Percentiles rank a stretch among this genome's conserved stretches.
These are phyloP conservation scores for Penicillium vulpinum DNA, from an alignment of 2,329 filamentous ascomycete genomes.

Conservation along the genomic window DNA sequence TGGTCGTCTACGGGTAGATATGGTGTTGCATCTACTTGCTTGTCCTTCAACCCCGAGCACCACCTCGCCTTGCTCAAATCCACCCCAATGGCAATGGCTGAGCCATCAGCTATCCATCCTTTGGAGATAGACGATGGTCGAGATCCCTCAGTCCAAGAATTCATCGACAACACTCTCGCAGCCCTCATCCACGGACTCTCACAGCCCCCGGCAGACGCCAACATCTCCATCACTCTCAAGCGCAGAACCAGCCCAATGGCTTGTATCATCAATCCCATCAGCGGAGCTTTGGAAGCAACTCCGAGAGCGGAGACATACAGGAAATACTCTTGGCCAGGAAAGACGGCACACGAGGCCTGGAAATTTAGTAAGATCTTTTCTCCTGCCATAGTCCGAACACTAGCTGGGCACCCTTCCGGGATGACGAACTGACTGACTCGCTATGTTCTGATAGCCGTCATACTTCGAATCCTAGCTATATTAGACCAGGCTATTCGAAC, in stretches of 20 bases:
- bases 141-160: constrained; percentile 25
- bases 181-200: constrained; percentile 27
- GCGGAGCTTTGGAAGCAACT: constrained; percentile 29
- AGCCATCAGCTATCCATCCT: background rate
- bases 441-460: constrained; percentile 47
- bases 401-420: too few species aligned
- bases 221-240: constrained; percentile 32
- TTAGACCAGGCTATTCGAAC: constrained; percentile 54
- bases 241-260: constrained; percentile 22
- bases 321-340: constrained; percentile 58
- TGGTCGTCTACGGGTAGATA: background rate
- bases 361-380: constrained; percentile 39
- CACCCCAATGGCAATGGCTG: constrained; percentile 3
- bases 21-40: background rate
- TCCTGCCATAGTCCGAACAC: background rate
- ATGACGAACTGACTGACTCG: background rate
- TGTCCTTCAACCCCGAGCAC: background rate
- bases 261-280: constrained; percentile 32
- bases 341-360: constrained; percentile 58
- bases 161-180: constrained; percentile 32
- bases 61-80: background rate
- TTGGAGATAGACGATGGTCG: constrained; percentile 8
- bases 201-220: constrained; percentile 28
- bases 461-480: constrained; percentile 57
- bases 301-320: constrained; percentile 17